Evolutionary conservation across 192 early-diverging fungal species (phyloP).

Genomic region (Podila verticillata): DNA sequence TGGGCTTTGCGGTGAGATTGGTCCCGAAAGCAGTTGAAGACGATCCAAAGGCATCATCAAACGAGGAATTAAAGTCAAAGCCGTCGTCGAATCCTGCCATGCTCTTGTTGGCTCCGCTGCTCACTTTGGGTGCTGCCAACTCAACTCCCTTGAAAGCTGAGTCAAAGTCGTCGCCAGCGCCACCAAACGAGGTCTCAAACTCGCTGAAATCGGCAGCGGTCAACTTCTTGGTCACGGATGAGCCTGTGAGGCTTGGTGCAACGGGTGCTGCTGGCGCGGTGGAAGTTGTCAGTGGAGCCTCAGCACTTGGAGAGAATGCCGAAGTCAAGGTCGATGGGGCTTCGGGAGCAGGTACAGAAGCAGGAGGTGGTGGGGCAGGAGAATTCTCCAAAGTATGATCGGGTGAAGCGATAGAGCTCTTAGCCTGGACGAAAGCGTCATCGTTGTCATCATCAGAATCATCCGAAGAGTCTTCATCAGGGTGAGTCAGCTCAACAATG

Average conservation of each 20-base stretch:
- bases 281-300: neutral
- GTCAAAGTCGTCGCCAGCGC: slow-evolving; percentile 35
- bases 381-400: slow-evolving; percentile 1
- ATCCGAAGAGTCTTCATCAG: slow-evolving; percentile 37
- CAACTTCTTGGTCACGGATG: slow-evolving; percentile 35
- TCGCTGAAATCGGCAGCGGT: slow-evolving; percentile 36
- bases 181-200: slow-evolving; percentile 40
- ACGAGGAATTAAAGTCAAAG: slow-evolving; percentile 39
- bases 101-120: neutral
- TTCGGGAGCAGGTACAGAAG: neutral
- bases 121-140: slow-evolving; percentile 33
- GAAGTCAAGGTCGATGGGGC: neutral
- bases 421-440: slow-evolving; percentile 37
- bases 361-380: too few species aligned
- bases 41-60: slow-evolving; percentile 32
- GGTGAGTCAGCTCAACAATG: slow-evolving; percentile 32
- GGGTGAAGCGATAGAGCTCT: slow-evolving; percentile 25
- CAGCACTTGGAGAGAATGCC: neutral
- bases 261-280: slow-evolving; percentile 1
- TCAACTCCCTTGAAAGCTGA: slow-evolving; percentile 45
- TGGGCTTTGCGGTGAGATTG: neutral
- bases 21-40: neutral
- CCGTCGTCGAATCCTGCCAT: slow-evolving; percentile 33
- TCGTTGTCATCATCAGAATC: slow-evolving; percentile 35
- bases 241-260: slow-evolving; percentile 6